Evolutionary conservation across 2,329 filamentous ascomycete genomes (phyloP), one percentile per base, ranked within the genome.

Genomic region (Aspergillus jensenii): DNA sequence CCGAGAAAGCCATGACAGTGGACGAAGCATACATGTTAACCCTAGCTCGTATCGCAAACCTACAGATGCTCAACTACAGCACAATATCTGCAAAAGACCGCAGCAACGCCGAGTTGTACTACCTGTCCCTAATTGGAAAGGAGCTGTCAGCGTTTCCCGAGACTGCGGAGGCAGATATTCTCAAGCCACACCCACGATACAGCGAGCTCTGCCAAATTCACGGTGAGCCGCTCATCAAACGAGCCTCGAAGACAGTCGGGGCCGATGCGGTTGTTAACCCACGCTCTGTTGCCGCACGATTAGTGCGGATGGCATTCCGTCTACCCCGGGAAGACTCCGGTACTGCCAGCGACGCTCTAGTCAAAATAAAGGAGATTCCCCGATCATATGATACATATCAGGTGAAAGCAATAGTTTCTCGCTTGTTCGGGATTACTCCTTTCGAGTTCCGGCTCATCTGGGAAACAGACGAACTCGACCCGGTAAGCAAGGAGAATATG

Each of bases 381-480:
- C 89, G 85, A 67, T 86, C 87, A 0, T 88, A 90, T 67, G 89
- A 93, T 65, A 85, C 93, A 6, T 98, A 97, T 67, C 83, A 87
- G 3, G 84, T 96, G 15, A 90, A 95, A 69, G 90, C 90, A 0
- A 80, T 96, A 8, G 88, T 91, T 0, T 89, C 87, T 0, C 87
- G 84, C 63, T 72, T 88, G n/a, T 91, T 96, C 67, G 79, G 76
- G 1, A 65, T 90, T 11, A 75, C 81, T 47, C 89, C 91, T 0
- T 79, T 91, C 61, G 76, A 76, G 43, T 77, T 93, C 59, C 82
- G 81, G 41, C 73, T 98, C 49, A 78, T 95, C 0, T 96, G 91
- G 89, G 91, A 96, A 77, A 96, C 92, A 8, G 90, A 91, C 19
- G 93, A 97, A 73, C 91, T 89, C 86, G 91, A 96, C 72, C 90